Evolutionary conservation across 768 basidiomycete genomes (phyloP).

Genomic region (Amanita muscaria): DNA sequence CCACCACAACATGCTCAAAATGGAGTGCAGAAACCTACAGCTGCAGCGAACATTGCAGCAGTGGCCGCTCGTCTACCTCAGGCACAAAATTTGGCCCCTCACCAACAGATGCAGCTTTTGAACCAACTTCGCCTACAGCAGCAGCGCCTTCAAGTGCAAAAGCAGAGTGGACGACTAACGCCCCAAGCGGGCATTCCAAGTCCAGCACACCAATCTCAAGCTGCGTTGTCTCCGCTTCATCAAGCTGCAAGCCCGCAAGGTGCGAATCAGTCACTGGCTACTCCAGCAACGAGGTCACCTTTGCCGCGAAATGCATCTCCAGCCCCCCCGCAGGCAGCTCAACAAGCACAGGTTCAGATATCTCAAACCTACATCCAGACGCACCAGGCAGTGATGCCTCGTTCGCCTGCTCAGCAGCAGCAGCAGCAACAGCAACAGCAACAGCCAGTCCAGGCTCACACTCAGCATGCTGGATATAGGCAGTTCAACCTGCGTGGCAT

Average conservation of each 20-base stretch:
- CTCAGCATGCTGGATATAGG: background rate
- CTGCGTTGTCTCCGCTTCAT: slow-evolving; percentile 2
- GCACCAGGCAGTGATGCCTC: slow-evolving; percentile 1
- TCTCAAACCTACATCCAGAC: background rate
- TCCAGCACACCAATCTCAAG: slow-evolving; percentile 3
- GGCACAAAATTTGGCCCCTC: background rate
- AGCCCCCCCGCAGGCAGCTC: background rate
- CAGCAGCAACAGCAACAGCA: slow-evolving; percentile 9
- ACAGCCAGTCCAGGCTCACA: slow-evolving; percentile 3
- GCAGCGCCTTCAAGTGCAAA: slow-evolving; percentile 4
- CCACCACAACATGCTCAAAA: slow-evolving; percentile 1
- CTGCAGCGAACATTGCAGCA: slow-evolving; percentile 2
- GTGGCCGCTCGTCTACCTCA: slow-evolving; percentile 1
- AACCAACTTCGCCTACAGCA: slow-evolving; percentile 3
- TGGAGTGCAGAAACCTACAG: slow-evolving; percentile 4
- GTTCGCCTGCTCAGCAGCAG: slow-evolving; percentile 5
- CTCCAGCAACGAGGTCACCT: background rate
- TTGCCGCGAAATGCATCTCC: background rate
- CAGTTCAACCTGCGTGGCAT: slow-evolving; percentile 7
- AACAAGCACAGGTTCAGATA: background rate
- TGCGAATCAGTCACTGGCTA: slow-evolving; percentile 1
- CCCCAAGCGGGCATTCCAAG: slow-evolving; percentile 5
- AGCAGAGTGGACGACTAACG: slow-evolving; percentile 4
- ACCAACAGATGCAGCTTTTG: background rate
- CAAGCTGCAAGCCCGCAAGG: slow-evolving; percentile 3